Base-by-base conservation (phyloP, 306 rosid species). In the Lithocarpus polystachyus region DNA sequence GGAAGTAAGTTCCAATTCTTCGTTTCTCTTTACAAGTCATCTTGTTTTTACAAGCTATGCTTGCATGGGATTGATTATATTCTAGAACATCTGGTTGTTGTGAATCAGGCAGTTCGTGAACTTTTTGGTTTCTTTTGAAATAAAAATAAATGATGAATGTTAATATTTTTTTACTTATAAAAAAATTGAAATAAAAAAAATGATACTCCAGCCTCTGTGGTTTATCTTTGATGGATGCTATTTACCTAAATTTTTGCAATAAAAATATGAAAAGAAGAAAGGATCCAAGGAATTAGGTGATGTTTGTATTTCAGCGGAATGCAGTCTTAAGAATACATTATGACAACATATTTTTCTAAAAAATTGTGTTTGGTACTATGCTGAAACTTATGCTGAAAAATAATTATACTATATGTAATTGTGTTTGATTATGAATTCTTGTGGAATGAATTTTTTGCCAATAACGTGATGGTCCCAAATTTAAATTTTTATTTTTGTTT, bases 1-100 rank as follows among this genome's bases (percentile, higher is more conserved):
- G 85, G 96, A 93, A 18, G 99, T 95, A 89, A 57, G 93, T 86
- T 56, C 14, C 56, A 64, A 15, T 72, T 40, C 60, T 57, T 61
- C 28, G 40, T 43, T 76, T 48, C 70, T 70, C 55, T 68, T 62
- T 74, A 64, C 72, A 54, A 51, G 19, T 61, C 29, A 33, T 69
- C 74, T 56, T 23, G 20, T 68, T n/a, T 68, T 73, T 71, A 7
- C 19, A 68, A 75, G 79, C 56, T 69, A 61, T 67, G 17, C 51
- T 33, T 67, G 51, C 52, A 18, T 35, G 72, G 12, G 15, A 4
- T 4, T 19, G 51, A 28, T 35, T 8, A 35, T 67, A 48, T 45
- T 67, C 3, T 18, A n/a, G 13, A 67, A 67, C 37, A 18, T 35
- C 24, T 18, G 26, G 8, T 31, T 65, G 19, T 31, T 20, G 64